These are phyloP conservation scores for Entomophthora muscae DNA, from an alignment of 371 early-diverging fungal species.

Conservation along the genomic window DNA sequence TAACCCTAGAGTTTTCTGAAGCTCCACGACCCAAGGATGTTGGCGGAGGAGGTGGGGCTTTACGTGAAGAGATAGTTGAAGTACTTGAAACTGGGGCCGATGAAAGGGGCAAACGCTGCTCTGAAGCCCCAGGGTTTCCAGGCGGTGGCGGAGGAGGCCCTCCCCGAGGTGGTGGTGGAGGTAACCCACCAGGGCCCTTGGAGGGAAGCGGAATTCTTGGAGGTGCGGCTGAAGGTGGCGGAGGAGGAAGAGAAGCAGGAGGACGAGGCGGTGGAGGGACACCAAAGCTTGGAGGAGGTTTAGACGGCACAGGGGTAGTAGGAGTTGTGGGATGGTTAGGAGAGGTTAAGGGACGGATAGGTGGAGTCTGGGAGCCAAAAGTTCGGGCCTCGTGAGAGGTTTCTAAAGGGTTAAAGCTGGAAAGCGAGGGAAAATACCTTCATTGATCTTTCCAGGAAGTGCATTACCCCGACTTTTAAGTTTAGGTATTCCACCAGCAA, in stretches of 20 bases:
- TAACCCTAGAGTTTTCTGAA: background rate
- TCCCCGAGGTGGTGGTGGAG: slow-evolving; percentile 7
- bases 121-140: background rate
- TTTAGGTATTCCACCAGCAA: slow-evolving; percentile 47
- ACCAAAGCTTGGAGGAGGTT: slow-evolving; percentile 15
- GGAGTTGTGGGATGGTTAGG: slow-evolving; percentile 15
- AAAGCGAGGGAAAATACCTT: slow-evolving; percentile 12
- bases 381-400: slow-evolving; percentile 6
- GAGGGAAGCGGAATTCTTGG: slow-evolving; percentile 5
- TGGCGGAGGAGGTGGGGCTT: slow-evolving; percentile 4
- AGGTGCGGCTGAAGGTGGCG: slow-evolving; percentile 15
- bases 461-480: slow-evolving; percentile 26
- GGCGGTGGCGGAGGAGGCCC: background rate
- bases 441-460: slow-evolving; percentile 16
- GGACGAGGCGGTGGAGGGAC: slow-evolving; percentile 17
- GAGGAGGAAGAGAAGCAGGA: slow-evolving; percentile 2
- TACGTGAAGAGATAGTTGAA: background rate
- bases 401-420: slow-evolving; percentile 11
- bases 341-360: slow-evolving; percentile 13
- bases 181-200: background rate
- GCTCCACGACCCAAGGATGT: background rate
- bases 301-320: slow-evolving; percentile 14
- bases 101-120: background rate
- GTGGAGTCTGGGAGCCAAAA: background rate
- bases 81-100: background rate